Base-by-base conservation (phyloP, 192 early-diverging fungal species). In the Obelidium mucronatum region DNA sequence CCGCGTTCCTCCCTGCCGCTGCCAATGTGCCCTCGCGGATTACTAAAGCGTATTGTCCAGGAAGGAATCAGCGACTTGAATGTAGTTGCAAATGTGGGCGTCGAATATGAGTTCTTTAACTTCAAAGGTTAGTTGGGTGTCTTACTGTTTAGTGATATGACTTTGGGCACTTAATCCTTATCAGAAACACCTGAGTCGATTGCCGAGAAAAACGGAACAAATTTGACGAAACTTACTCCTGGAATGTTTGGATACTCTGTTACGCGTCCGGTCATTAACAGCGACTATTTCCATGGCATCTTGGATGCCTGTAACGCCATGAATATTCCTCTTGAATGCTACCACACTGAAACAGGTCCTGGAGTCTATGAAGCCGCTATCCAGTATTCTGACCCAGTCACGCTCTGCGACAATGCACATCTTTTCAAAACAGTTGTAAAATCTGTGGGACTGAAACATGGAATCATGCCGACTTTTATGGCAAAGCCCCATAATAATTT, bases 211-310 rank as follows among this genome's bases (percentile, higher is more conserved):
- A 76, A 86, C 11, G 87, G 92, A 56, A 75, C 81, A 17, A 71
- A 79, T 0, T 80, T 91, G 22, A 48, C 62, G 1, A 89, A 91
- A 30, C 71, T 95, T 2, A 93, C 94, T 3, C 83, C 84, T 2
- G 94, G 94, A 15, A 95, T 94, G 93, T 92, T 93, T 80, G 94
- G 94, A 40, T 95, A 95, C 73, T 90, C 88, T 19, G 59, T 94
- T 4, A 73, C 90, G 31, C 87, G 94, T 33, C 91, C 94, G 24
- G 40, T 87, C 1, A 68, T 90, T 15, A 82, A 95, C 72, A 85
- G 90, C 66, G 82, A 86, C 3, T 94, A 90, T 79, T 95, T 91
- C 80, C 77, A 92, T 37, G 82, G 88, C 40, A 88, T 93, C 31
- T 92, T 88, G 80, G 88, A 92, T 71, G 81, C 87, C 54, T 88